Evolutionary conservation across 192 early-diverging fungal species (phyloP).

Genomic region (Dissophora ornata): DNA sequence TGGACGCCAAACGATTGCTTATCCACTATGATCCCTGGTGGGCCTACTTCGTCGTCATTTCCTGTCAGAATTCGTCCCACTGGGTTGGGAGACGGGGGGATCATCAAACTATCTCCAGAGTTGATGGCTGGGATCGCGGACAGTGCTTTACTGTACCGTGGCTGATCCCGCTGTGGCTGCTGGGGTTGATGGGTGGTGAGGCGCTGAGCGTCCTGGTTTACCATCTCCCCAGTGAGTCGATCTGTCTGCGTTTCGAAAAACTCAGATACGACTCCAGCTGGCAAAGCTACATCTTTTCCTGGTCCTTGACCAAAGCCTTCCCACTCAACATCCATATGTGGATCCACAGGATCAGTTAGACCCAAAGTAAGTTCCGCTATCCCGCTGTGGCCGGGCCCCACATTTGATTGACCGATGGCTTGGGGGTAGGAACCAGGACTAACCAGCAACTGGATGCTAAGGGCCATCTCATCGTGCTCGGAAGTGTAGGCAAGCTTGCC

Average conservation of each 20-base stretch:
- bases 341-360: conserved; percentile 24
- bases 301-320: conserved; percentile 48
- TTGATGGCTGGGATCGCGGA: conserved; percentile 30
- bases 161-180: conserved; percentile 4
- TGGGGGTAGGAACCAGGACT: conserved; percentile 35
- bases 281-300: conserved; percentile 21
- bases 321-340: conserved; percentile 39
- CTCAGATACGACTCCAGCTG: neutral
- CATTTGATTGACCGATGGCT: conserved; percentile 26
- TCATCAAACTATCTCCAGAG: conserved; percentile 12
- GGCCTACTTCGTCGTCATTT: neutral
- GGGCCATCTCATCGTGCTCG: conserved; percentile 34
- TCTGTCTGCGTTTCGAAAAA: too few species aligned
- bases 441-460: conserved; percentile 13
- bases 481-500: conserved; percentile 12
- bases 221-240: too few species aligned
- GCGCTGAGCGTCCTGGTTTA: conserved; percentile 3
- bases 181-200: conserved; percentile 7
- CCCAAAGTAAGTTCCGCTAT: conserved; percentile 11
- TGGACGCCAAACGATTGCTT: neutral
- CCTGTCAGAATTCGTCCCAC: conserved; percentile 4
- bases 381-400: conserved; percentile 24
- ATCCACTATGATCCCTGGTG: conserved; percentile 16
- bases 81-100: conserved; percentile 19
- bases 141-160: conserved; percentile 6